Evolutionary conservation across 495 filamentous ascomycete genomes (phyloP).

Genomic region (Apodospora peruviana): DNA sequence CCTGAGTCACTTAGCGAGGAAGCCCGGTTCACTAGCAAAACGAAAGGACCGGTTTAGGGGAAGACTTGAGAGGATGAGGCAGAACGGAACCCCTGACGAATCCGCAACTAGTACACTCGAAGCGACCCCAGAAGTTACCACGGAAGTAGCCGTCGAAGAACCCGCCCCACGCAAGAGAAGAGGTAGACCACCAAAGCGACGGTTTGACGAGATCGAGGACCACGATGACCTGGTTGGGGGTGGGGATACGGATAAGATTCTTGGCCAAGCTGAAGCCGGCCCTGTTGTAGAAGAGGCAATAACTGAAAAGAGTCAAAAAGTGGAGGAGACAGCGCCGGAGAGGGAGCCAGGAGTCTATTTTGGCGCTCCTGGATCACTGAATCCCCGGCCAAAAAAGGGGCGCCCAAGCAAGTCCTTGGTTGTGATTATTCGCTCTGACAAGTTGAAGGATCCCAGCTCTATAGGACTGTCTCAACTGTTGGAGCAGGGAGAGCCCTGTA

Average conservation of each 20-base stretch:
- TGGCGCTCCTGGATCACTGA: constrained; percentile 16
- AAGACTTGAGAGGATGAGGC: neutral
- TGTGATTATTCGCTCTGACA: constrained; percentile 25
- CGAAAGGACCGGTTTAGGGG: constrained; percentile 20
- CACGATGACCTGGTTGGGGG: neutral
- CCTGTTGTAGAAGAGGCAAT: neutral
- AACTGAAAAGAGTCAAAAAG: neutral
- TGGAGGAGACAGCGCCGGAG: neutral
- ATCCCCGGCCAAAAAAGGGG: constrained; percentile 10
- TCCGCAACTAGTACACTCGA: no score
- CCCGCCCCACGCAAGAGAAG: neutral
- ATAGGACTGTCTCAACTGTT: neutral
- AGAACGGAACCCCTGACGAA: no score
- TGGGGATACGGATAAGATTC: neutral
- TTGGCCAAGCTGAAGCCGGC: neutral
- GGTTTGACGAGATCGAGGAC: constrained; percentile 2
- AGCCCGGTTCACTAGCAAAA: constrained; percentile 8
- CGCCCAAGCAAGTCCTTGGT: constrained; percentile 26
- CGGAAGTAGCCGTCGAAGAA: neutral
- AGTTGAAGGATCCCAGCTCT: constrained; percentile 14
- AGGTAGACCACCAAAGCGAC: constrained; percentile 2
- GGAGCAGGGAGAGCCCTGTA: no score
- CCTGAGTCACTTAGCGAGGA: constrained; percentile 15
- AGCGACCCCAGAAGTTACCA: neutral
- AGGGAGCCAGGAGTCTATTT: constrained; percentile 10